These are phyloP conservation scores for Hanseniaspora vineae DNA, from an alignment of 805 yeast genomes.

Conservation along the genomic window DNA sequence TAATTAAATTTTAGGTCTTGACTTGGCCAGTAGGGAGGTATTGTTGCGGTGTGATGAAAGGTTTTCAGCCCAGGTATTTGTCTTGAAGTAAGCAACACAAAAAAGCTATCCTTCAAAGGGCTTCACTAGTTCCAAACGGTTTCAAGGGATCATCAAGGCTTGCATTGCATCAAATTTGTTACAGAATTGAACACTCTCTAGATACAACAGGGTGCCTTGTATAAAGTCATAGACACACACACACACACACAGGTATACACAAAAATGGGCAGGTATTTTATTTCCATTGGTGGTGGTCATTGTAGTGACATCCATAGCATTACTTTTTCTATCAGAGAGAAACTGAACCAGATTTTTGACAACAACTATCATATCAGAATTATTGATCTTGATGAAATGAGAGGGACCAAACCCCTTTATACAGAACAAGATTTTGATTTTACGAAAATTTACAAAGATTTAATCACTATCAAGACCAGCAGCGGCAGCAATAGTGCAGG, in stretches of 20 bases:
- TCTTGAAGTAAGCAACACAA: no score
- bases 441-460: conserved; percentile 11
- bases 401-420: conserved; percentile 11
- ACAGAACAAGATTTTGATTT: conserved; percentile 24
- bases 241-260: neutral
- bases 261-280: conserved; percentile 3
- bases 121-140: no score
- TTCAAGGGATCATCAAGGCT: no score
- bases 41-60: no score
- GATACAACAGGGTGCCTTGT: no score
- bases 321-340: conserved; percentile 26
- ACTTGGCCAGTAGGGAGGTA: no score
- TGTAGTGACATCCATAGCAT: conserved; percentile 21
- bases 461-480: conserved; percentile 9
- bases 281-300: conserved; percentile 22
- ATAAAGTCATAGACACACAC: neutral
- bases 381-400: conserved; percentile 30
- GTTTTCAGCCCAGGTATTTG: no score
- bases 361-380: conserved; percentile 15
- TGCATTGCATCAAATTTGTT: no score
- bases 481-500: neutral
- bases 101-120: no score
- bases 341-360: conserved; percentile 14
- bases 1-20: no score
- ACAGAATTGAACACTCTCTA: no score